These are phyloP conservation scores for Opeltia flavorubescens DNA, from an alignment of 495 filamentous ascomycete species.

Conservation along the genomic window DNA sequence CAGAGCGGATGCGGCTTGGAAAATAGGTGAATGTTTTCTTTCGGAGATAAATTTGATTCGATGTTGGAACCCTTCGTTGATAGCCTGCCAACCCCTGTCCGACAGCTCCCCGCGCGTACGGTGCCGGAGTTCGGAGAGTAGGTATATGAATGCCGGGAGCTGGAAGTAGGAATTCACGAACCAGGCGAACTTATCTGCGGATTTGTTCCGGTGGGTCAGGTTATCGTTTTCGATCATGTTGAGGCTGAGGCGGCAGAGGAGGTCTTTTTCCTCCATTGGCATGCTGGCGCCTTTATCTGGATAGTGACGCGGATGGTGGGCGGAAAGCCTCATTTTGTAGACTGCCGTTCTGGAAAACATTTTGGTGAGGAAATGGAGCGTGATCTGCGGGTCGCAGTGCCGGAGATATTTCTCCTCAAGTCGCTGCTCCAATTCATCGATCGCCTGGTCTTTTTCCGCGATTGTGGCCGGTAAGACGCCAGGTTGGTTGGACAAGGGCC, in stretches of 20 bases:
- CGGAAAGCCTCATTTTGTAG: slow-evolving; percentile 22
- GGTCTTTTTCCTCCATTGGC: slow-evolving; percentile 23
- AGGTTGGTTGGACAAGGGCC: slow-evolving; percentile 21
- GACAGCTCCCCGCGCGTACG: not conserved
- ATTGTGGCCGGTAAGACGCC: slow-evolving; percentile 24
- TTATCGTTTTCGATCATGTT: slow-evolving; percentile 25
- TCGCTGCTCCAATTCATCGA: slow-evolving; percentile 22
- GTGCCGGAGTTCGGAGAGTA: slow-evolving; percentile 24
- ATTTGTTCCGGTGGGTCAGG: slow-evolving; percentile 15
- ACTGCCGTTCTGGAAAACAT: slow-evolving; percentile 28
- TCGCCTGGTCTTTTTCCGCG: slow-evolving; percentile 31
- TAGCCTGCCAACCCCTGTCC: not conserved
- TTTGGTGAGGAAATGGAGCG: slow-evolving; percentile 41
- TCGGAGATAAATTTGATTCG: not conserved
- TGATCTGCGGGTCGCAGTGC: slow-evolving; percentile 45
- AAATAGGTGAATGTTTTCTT: not conserved
- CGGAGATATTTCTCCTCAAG: slow-evolving; percentile 34
- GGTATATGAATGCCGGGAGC: slow-evolving; percentile 29
- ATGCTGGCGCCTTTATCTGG: slow-evolving; percentile 17
- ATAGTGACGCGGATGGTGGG: slow-evolving; percentile 31
- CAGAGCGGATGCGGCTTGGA: not conserved
- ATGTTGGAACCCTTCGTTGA: not conserved
- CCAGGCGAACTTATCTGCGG: slow-evolving; percentile 22
- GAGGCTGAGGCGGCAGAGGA: slow-evolving; percentile 25
- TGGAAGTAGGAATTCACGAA: slow-evolving; percentile 27